Base-by-base conservation (phyloP, 352 stramenopile species). In the Pythium brassicae region DNA sequence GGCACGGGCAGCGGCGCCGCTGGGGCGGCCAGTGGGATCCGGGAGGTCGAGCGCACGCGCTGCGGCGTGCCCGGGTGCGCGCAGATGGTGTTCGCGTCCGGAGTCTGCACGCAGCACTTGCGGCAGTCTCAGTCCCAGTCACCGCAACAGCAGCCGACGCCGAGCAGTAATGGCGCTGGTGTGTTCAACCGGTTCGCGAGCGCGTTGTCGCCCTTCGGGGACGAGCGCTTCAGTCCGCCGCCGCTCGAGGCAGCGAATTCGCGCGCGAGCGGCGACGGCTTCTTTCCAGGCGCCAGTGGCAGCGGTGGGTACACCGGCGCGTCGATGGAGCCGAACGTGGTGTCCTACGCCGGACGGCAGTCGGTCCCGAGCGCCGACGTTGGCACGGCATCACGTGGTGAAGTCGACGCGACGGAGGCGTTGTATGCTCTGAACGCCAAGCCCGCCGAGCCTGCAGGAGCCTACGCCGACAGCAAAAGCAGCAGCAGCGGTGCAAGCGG, bases 21-120 rank as follows among this genome's bases (percentile, higher is more conserved):
- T 26, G 26, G 44, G 50, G 53, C 22, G 15, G n/a, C n/a, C n/a
- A 76, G 46, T 43, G 55, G 65, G 55, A 60, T 68, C 47, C 69
- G 65, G 47, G 61, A 62, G 34, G 57, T 68, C 26, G 65, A 77
- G 39, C 63, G 60, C 37, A 76, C 63, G 42, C 57, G 45, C 7
- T 83, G 66, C 44, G 44, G 49, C 11, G 51, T 71, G 50, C 19
- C 61, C 27, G 72, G 68, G 5, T 88, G 80, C 53, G 54, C 42
- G 12, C 77, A 82, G 47, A 26, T 70, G 25, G 71, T 71, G 45
- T 86, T 86, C 42, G 50, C 68, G 20, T 72, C 62, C 0, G 78
- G 78, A 7, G 50, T 88, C 19, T 88, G 78, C 59, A 53, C 74
- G 25, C 62, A 81, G 35, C 76, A 90, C 53, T 53, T 61, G 8